Evolutionary conservation across 495 filamentous ascomycete species (phyloP).

Genomic region (Tuber brumale): DNA sequence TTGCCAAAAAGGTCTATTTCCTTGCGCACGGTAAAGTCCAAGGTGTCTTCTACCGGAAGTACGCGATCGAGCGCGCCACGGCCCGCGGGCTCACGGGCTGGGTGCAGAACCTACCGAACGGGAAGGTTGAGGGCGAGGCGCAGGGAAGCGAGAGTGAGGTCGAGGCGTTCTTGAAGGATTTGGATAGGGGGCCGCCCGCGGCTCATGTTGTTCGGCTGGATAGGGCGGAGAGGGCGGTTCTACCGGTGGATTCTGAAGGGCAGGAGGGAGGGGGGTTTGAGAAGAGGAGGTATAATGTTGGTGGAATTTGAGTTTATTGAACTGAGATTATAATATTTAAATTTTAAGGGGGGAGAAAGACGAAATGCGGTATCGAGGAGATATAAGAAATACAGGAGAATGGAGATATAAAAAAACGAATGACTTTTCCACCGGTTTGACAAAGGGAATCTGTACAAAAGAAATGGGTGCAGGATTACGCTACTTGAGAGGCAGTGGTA

Average conservation of each 20-base stretch:
- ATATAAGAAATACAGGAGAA: conserved; percentile 4
- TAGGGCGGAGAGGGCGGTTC: conserved; percentile 55
- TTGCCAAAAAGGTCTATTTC: conserved; percentile 47
- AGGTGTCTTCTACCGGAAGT: conserved; percentile 69
- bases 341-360: not conserved
- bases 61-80: conserved; percentile 61
- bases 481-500: not conserved
- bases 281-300: conserved; percentile 4
- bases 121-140: conserved; percentile 84
- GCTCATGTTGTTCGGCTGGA: conserved; percentile 68
- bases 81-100: conserved; percentile 65
- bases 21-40: conserved; percentile 53
- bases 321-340: not conserved
- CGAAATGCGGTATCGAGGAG: conserved; percentile 9
- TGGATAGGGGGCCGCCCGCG: conserved; percentile 63
- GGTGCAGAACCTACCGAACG: conserved; percentile 68
- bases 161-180: conserved; percentile 63
- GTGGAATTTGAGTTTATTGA: not conserved
- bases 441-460: not conserved
- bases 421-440: not conserved
- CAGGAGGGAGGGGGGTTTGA: conserved; percentile 24
- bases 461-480: not conserved
- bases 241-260: conserved; percentile 54
- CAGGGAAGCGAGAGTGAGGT: conserved; percentile 64
- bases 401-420: not conserved